Conservation (phyloP, 148 eudicot genomes). For the Amaranthus hypochondriacus region DNA sequence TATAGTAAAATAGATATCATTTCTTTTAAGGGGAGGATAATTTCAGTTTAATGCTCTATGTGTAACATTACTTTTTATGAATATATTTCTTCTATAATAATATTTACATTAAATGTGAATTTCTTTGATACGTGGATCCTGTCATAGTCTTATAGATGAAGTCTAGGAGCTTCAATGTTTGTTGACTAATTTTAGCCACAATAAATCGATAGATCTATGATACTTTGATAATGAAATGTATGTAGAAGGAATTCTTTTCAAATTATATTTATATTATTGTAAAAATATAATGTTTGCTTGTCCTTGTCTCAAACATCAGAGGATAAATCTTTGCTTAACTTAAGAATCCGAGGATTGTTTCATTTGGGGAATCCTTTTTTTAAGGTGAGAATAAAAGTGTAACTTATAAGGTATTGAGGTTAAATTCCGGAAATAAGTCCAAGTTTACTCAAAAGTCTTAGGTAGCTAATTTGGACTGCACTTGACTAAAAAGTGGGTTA, state of each 20-base stretch:
- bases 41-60: background rate
- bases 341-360: background rate
- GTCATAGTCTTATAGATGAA: background rate
- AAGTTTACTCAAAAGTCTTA: background rate
- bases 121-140: background rate
- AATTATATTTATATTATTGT: background rate
- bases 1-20: too few relatives aligned
- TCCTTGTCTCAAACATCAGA: too few relatives aligned
- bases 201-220: background rate
- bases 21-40: background rate
- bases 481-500: background rate
- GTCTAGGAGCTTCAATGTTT: background rate
- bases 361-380: background rate
- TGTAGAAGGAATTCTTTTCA: background rate
- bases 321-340: too few relatives aligned
- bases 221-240: background rate
- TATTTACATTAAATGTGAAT: background rate
- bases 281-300: background rate
- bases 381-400: background rate
- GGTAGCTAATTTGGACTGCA: background rate
- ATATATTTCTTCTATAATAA: background rate
- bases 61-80: background rate
- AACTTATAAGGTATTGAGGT: background rate
- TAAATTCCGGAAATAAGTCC: background rate
- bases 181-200: background rate